Base-by-base conservation (phyloP, 768 basidiomycete genomes). In the Aureoboletus auriporus region DNA sequence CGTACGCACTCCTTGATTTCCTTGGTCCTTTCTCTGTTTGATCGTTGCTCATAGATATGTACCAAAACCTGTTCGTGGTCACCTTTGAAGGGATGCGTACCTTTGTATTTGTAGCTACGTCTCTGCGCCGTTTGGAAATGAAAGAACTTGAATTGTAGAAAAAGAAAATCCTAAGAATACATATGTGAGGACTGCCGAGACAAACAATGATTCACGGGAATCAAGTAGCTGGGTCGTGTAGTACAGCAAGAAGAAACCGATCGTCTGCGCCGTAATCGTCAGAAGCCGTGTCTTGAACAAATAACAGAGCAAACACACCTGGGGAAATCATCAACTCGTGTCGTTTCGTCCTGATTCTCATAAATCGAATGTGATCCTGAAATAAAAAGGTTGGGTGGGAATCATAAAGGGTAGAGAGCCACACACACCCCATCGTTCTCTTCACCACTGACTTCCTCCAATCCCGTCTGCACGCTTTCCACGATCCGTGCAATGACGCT, bases 301-400 rank as follows among this genome's bases (percentile, higher is more conserved):
- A 10, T 36, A 27, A 20, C n/a, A 12, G 31, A 20, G 30, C 20
- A 38, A 42, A 70, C 84, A 27, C 45, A 91, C 93, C 89, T 48
- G 93, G 93, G 3, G 93, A 90, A 51, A 96, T 93, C 86, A 96
- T 89, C 49, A 96, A 73, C 62, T 95, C 93, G 65, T 96, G 93
- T 44, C 87, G 78, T 63, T 82, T 89, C 50, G 93, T 95, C 42
- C 93, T 80, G 69, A 95, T 92, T 49, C 93, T 74, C 80, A 96
- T 83, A 60, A 95, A 90, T 51, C 82, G 79, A 39, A 95, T 75
- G 23, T 90, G 86, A 62, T 94, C 93, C 91, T 94, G 55, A 4
- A 46, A 9, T 26, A 20, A 20, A 17, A 9, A 5, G 11, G 30
- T 27, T 20, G 2, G 31, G 26, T n/a, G 17, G 40, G 4, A 26